Evolutionary conservation across 2,329 filamentous ascomycete genomes (phyloP).

Genomic region (Rhynchosporium graminicola): DNA sequence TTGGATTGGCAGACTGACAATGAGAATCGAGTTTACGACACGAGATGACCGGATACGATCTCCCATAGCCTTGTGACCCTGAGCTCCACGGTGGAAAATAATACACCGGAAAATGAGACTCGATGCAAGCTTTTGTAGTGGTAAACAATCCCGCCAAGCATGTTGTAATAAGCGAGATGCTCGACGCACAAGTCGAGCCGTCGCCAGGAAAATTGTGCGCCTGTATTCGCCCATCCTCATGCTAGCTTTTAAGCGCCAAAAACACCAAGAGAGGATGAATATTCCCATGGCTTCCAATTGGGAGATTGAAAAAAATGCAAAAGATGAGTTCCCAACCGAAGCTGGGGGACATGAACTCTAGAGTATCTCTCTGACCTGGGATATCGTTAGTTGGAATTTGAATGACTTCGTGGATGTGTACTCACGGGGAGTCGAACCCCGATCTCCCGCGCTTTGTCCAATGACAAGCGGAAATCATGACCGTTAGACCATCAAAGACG

Average conservation of each 20-base stretch:
- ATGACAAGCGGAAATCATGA: conserved; percentile 45
- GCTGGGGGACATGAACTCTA: conserved; percentile 27
- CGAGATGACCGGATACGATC: too few relatives aligned
- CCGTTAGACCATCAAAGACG: conserved; percentile 43
- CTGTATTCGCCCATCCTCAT: too few relatives aligned
- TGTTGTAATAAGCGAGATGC: not conserved
- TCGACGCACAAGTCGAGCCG: conserved; percentile 1
- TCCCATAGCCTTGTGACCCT: too few relatives aligned
- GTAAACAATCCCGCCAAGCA: not conserved
- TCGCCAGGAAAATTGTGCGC: not conserved
- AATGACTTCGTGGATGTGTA: too few relatives aligned
- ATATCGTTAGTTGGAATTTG: too few relatives aligned
- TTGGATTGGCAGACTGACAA: too few relatives aligned
- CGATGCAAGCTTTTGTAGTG: too few relatives aligned
- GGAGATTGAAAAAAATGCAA: not conserved
- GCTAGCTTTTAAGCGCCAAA: not conserved
- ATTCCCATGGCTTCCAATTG: not conserved
- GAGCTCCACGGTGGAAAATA: too few relatives aligned
- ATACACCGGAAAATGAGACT: too few relatives aligned
- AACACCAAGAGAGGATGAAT: too few relatives aligned
- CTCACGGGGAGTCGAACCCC: conserved; percentile 31
- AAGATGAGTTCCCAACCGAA: conserved; percentile 13
- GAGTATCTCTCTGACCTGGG: conserved; percentile 16
- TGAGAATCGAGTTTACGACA: too few relatives aligned
- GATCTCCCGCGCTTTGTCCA: conserved; percentile 29